These are phyloP conservation scores for Curvularia sp. DNA, from an alignment of 2,329 filamentous ascomycete genomes.

Conservation along the genomic window DNA sequence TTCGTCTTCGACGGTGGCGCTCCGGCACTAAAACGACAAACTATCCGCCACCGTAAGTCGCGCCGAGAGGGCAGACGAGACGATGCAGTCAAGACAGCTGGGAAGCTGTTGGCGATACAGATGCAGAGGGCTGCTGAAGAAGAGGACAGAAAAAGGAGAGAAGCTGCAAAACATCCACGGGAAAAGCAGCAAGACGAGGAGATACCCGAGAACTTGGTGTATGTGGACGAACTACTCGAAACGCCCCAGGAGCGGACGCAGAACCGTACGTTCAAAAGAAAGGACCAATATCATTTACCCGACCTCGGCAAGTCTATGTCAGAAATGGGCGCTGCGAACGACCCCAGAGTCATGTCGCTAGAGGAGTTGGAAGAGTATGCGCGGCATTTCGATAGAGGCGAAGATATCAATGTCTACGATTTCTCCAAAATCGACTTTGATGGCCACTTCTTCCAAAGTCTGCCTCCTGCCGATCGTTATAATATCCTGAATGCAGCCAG, in stretches of 20 bases:
- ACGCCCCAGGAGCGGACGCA: slow-evolving; percentile 75
- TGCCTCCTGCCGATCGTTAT: slow-evolving; percentile 90
- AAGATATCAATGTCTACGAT: slow-evolving; percentile 87
- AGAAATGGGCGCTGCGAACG: slow-evolving; percentile 87
- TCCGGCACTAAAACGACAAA: slow-evolving; percentile 87
- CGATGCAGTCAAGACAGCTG: slow-evolving; percentile 90
- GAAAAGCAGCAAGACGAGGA: slow-evolving; percentile 69
- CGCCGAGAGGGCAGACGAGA: slow-evolving; percentile 87
- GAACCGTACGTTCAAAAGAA: slow-evolving; percentile 82
- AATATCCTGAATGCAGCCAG: slow-evolving; percentile 96
- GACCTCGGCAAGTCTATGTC: slow-evolving; percentile 80
- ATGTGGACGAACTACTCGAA: slow-evolving; percentile 90
- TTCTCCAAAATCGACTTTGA: slow-evolving; percentile 99
- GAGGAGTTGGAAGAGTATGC: slow-evolving; percentile 96
- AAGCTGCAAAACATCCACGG: slow-evolving; percentile 50
- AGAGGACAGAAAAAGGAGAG: slow-evolving; percentile 72
- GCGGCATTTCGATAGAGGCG: slow-evolving; percentile 86
- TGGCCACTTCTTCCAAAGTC: slow-evolving; percentile 89
- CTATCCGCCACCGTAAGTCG: slow-evolving; percentile 78
- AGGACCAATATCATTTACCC: slow-evolving; percentile 93
- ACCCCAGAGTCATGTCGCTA: slow-evolving; percentile 94
- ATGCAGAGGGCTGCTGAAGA: slow-evolving; percentile 92
- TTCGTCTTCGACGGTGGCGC: slow-evolving; percentile 99
- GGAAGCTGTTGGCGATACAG: slow-evolving; percentile 89
- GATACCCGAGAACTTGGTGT: slow-evolving; percentile 78